Evolutionary conservation across 805 yeast species (phyloP).

Genomic region (Yamadazyma philogaea): DNA sequence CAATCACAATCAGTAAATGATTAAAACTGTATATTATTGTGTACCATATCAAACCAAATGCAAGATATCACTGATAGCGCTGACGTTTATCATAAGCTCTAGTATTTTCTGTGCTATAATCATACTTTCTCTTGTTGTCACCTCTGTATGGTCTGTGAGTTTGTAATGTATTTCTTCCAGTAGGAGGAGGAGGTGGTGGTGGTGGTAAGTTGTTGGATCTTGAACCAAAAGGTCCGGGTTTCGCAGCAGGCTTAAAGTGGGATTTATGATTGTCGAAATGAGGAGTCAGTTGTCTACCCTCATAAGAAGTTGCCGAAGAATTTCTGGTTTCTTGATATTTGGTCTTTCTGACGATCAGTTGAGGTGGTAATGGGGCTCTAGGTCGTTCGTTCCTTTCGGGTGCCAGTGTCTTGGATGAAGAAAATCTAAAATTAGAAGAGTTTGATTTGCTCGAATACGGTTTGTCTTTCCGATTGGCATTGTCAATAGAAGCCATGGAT

Average conservation of each 20-base stretch:
- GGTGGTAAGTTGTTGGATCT: not conserved
- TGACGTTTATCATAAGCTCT: conserved; percentile 9
- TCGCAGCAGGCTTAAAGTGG: not conserved
- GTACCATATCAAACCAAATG: not conserved
- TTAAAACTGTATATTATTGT: not conserved
- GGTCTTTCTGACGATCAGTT: conserved; percentile 8
- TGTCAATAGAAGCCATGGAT: not conserved
- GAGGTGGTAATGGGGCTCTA: conserved; percentile 8
- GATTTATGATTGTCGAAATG: conserved; percentile 1
- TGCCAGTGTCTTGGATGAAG: no score
- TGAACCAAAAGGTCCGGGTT: not conserved
- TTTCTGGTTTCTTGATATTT: not conserved
- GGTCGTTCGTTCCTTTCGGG: not conserved
- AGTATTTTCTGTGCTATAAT: conserved; percentile 20
- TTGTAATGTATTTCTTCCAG: conserved; percentile 4
- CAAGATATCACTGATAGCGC: conserved; percentile 1
- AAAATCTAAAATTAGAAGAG: no score
- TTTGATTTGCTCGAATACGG: not conserved
- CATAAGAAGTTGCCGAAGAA: conserved; percentile 5
- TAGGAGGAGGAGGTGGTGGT: conserved; percentile 20
- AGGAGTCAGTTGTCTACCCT: not conserved
- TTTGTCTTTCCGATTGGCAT: not conserved
- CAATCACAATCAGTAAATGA: not conserved
- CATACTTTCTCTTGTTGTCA: conserved; percentile 25
- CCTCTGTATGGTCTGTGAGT: conserved; percentile 10